Evolutionary conservation across 352 stramenopile species (phyloP).

Genomic region (Pythium insidiosum): DNA sequence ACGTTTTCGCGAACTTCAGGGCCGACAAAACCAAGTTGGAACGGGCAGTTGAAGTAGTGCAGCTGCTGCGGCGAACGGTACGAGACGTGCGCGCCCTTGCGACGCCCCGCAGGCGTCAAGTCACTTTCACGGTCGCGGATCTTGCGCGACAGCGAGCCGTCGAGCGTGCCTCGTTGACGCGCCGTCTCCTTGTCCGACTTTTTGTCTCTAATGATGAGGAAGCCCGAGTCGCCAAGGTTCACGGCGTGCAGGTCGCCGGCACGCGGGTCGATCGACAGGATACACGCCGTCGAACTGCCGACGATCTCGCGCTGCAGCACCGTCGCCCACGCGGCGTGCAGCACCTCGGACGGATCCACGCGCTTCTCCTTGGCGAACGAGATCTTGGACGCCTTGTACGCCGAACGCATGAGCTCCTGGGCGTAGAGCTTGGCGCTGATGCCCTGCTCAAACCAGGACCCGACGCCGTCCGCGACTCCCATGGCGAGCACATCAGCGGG

Average conservation of each 20-base stretch:
- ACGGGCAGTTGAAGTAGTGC: conserved; percentile 96
- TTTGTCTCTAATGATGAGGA: conserved; percentile 78
- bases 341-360: conserved; percentile 51
- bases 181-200: conserved; percentile 57
- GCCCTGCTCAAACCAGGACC: conserved; percentile 93
- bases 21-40: conserved; percentile 77
- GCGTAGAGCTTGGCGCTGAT: conserved; percentile 74
- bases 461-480: conserved; percentile 93
- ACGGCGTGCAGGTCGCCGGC: conserved; percentile 90
- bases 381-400: conserved; percentile 51
- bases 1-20: conserved; percentile 38
- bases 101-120: conserved; percentile 54
- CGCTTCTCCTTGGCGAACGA: conserved; percentile 50
- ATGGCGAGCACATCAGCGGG: conserved; percentile 84
- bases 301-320: conserved; percentile 90
- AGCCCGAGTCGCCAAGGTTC: conserved; percentile 93
- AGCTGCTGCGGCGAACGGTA: conserved; percentile 96
- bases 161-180: conserved; percentile 53
- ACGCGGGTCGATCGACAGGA: conserved; percentile 88
- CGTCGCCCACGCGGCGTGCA: conserved; percentile 64
- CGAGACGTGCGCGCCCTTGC: conserved; percentile 71
- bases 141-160: conserved; percentile 65
- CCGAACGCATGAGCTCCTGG: conserved; percentile 69
- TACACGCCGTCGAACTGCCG: conserved; percentile 89
- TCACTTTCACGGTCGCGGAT: conserved; percentile 58